Conservation (phyloP, 345 rosid genomes). For the Ceriops tagal region DNA sequence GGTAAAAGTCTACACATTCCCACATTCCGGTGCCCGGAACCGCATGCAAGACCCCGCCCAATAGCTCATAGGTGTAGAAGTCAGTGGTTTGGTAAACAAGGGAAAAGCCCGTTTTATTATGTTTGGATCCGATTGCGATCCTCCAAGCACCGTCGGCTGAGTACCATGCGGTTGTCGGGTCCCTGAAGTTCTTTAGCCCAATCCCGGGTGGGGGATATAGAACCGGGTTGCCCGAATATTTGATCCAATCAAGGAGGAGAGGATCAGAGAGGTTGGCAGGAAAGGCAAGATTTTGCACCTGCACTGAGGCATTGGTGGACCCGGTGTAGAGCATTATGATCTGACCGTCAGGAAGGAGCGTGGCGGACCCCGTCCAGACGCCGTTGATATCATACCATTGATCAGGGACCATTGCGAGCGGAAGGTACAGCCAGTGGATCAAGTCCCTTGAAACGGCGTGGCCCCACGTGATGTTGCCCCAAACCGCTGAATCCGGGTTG, state of each 20-base stretch:
- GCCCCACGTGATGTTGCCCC: slow-evolving; percentile 99
- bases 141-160: slow-evolving; percentile 69
- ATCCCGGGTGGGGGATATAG: slow-evolving; percentile 65
- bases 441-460: slow-evolving; percentile 83
- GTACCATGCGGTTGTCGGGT: slow-evolving; percentile 83
- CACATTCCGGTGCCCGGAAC: slow-evolving; percentile 97
- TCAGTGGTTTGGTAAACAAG: slow-evolving; percentile 65
- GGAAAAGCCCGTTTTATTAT: slow-evolving; percentile 54
- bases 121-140: slow-evolving; percentile 61
- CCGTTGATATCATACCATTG: slow-evolving; percentile 72
- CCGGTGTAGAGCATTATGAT: slow-evolving; percentile 86
- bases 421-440: slow-evolving; percentile 88
- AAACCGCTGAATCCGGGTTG: slow-evolving; percentile 78
- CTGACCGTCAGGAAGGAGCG: slow-evolving; percentile 59
- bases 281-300: slow-evolving; percentile 84
- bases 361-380: slow-evolving; percentile 94
- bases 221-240: slow-evolving; percentile 73
- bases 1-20: slow-evolving; percentile 96
- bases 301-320: slow-evolving; percentile 46
- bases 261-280: slow-evolving; percentile 85
- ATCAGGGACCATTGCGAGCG: slow-evolving; percentile 73
- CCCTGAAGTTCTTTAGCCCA: slow-evolving; percentile 58
- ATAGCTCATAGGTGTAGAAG: slow-evolving; percentile 41
- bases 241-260: slow-evolving; percentile 76
- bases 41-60: slow-evolving; percentile 51